Evolutionary conservation across 805 yeast species (phyloP).

Genomic region (Groenewaldozyma salmanticensis): DNA sequence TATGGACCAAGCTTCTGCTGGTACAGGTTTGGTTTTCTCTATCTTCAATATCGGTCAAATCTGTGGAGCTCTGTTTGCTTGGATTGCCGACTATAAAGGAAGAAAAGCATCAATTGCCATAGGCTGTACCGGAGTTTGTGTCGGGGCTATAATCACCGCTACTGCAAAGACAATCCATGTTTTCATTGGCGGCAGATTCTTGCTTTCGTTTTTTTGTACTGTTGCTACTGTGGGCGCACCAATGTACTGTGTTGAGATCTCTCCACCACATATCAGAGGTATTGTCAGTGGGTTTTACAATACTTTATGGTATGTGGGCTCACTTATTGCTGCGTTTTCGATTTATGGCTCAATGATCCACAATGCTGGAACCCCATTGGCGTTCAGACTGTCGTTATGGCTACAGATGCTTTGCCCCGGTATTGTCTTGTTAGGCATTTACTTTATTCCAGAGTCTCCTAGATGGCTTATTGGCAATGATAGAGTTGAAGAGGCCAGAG

Average conservation of each 20-base stretch:
- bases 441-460: conserved; percentile 9
- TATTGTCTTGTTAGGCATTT: conserved; percentile 5
- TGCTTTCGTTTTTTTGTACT: conserved; percentile 10
- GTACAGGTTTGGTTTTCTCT: conserved; percentile 12
- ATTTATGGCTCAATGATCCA: conserved; percentile 6
- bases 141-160: conserved; percentile 8
- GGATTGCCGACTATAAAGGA: conserved; percentile 9
- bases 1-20: no score
- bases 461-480: conserved; percentile 12
- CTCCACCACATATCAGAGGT: conserved; percentile 15
- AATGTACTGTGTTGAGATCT: conserved; percentile 11
- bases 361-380: conserved; percentile 8
- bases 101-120: conserved; percentile 8
- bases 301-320: conserved; percentile 11
- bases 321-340: conserved; percentile 12
- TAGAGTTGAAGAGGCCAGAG: conserved; percentile 6
- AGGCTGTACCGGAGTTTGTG: conserved; percentile 11
- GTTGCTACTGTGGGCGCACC: conserved; percentile 11
- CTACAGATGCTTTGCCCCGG: conserved; percentile 11
- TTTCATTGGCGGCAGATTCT: conserved; percentile 12
- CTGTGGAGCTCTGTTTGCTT: conserved; percentile 9
- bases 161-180: conserved; percentile 7
- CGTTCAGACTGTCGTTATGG: conserved; percentile 11
- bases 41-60: conserved; percentile 13
- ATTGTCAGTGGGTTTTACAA: conserved; percentile 14